These are phyloP conservation scores for Ogataea pini DNA, from an alignment of 805 yeast species.

Conservation along the genomic window DNA sequence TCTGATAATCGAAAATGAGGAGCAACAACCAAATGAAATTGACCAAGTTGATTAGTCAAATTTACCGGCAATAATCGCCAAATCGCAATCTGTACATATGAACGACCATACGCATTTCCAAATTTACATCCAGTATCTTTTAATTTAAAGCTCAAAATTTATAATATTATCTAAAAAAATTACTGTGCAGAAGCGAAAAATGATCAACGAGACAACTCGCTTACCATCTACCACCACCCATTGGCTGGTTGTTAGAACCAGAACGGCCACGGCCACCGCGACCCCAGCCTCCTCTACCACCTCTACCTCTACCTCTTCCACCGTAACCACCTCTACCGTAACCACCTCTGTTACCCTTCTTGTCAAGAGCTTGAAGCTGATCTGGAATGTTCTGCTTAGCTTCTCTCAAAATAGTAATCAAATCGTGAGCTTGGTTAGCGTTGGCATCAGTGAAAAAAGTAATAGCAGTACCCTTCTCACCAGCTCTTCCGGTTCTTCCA, in stretches of 20 bases:
- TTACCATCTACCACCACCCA: constrained; percentile 38
- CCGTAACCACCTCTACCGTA: constrained; percentile 59
- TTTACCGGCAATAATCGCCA: too few species aligned
- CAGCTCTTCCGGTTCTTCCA: constrained; percentile 99
- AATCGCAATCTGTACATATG: too few species aligned
- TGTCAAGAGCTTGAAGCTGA: constrained; percentile 72
- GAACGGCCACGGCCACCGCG: constrained; percentile 37
- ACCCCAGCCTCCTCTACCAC: constrained; percentile 43
- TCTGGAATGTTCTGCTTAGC: constrained; percentile 91
- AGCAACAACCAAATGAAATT: too few species aligned
- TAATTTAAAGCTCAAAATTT: too few species aligned
- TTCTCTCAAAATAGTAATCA: constrained; percentile 87
- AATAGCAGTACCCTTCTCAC: constrained; percentile 92
- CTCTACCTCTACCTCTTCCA: constrained; percentile 48
- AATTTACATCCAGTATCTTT: too few species aligned
- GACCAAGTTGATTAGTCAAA: too few species aligned
- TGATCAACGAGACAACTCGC: too few species aligned
- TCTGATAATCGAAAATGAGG: constrained; percentile 1
- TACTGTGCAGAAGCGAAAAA: not conserved
- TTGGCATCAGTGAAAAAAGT: constrained; percentile 90
- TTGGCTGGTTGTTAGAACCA: constrained; percentile 52
- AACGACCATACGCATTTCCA: too few species aligned
- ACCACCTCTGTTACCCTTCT: constrained; percentile 69
- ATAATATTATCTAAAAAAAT: not conserved
- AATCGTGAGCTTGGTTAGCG: constrained; percentile 84